Percentiles rank a stretch among this genome's conserved stretches.
phyloP scores from a whole-genome alignment of 2,329 filamentous ascomycete genomes.

The Botrytis fabae region DNA sequence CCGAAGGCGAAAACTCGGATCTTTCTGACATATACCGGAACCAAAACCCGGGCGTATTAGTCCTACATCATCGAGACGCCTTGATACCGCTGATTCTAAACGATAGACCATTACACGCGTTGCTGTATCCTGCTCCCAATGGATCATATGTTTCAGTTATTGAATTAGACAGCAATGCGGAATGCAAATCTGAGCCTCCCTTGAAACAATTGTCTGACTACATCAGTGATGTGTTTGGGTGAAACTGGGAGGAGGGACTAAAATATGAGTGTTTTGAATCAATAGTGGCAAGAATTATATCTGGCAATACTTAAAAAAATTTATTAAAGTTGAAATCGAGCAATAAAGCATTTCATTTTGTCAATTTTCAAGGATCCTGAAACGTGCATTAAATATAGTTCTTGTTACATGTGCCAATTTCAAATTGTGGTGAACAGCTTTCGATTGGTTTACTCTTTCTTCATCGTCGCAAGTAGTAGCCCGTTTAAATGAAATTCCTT shows the following conservation, averaged over 20 bases:
- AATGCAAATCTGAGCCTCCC: background rate
- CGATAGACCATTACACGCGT: slow-evolving; percentile 3
- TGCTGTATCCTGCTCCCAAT: background rate
- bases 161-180: background rate
- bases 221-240: background rate
- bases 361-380: background rate
- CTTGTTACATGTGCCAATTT: background rate
- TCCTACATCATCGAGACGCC: slow-evolving; percentile 1
- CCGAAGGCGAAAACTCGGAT: background rate
- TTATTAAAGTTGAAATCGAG: no score
- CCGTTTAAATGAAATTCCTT: background rate
- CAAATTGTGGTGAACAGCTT: no score
- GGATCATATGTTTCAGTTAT: background rate
- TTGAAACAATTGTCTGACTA: background rate
- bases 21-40: background rate
- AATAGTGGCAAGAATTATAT: background rate
- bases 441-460: fast-evolving
- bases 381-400: background rate
- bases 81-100: slow-evolving; percentile 7
- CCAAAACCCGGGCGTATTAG: background rate
- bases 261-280: background rate
- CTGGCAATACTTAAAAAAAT: background rate
- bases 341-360: background rate
- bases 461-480: background rate
- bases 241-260: background rate